Percentiles rank a stretch among this genome's conserved stretches.
These are phyloP conservation scores for Ustilago vetiveriae DNA, from an alignment of 1,284 basidiomycete species.

Conservation along the genomic window DNA sequence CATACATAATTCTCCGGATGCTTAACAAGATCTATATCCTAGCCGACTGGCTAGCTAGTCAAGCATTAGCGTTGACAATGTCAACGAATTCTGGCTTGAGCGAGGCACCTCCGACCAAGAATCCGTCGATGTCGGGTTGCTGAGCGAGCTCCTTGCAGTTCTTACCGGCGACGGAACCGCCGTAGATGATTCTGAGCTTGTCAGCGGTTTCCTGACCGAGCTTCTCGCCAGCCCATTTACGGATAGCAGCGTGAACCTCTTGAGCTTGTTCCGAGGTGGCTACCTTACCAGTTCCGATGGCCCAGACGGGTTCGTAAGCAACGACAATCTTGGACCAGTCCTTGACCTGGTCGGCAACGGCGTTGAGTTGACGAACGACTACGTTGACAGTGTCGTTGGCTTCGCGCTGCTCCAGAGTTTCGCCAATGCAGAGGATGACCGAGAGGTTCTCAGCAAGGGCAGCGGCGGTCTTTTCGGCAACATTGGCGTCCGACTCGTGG, in stretches of 20 bases:
- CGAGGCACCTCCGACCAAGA: constrained; percentile 97
- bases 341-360: constrained; percentile 75
- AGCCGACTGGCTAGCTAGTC: constrained; percentile 41
- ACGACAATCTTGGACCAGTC: constrained; percentile 93
- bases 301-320: constrained; percentile 88
- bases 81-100: constrained; percentile 86
- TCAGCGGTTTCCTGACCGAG: constrained; percentile 80
- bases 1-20: not conserved
- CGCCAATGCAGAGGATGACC: constrained; percentile 95
- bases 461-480: constrained; percentile 83
- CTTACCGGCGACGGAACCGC: constrained; percentile 86
- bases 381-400: constrained; percentile 80
- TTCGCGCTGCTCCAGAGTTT: constrained; percentile 91
- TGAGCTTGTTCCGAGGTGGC: constrained; percentile 90
- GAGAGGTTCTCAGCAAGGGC: constrained; percentile 79
- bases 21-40: constrained; percentile 16
- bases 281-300: constrained; percentile 96
- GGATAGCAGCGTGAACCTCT: constrained; percentile 86
- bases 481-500: constrained; percentile 82
- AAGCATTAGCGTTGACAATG: constrained; percentile 78
- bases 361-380: constrained; percentile 82
- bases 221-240: constrained; percentile 76
- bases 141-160: constrained; percentile 78
- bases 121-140: constrained; percentile 92
- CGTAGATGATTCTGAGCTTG: constrained; percentile 88